Evolutionary conservation across 768 basidiomycete genomes (phyloP).

Genomic region (Trametes elegans): DNA sequence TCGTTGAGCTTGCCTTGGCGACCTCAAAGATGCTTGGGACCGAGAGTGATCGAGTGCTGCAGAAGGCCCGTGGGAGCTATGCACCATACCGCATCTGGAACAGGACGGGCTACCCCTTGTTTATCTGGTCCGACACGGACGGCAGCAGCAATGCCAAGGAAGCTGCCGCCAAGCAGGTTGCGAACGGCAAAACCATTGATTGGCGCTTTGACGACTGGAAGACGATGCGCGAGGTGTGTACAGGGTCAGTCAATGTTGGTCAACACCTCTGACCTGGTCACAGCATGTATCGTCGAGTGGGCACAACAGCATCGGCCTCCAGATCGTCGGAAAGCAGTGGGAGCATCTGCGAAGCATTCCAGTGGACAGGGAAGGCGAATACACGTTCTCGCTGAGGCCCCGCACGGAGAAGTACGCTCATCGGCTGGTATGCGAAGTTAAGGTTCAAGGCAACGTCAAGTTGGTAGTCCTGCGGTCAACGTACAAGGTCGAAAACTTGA

Average conservation of each 20-base stretch:
- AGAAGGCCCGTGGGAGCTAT: conserved; percentile 81
- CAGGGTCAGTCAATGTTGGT: not conserved
- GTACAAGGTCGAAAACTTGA: conserved; percentile 87
- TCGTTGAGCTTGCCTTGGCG: conserved; percentile 80
- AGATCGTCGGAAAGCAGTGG: conserved; percentile 84
- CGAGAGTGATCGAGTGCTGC: conserved; percentile 68
- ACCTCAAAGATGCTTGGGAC: conserved; percentile 71
- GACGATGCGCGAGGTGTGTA: conserved; percentile 79
- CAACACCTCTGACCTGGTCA: not conserved
- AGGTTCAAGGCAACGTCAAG: conserved; percentile 90
- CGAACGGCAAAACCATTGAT: conserved; percentile 75
- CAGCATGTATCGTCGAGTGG: conserved; percentile 49
- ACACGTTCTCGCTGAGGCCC: conserved; percentile 82
- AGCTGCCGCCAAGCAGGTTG: conserved; percentile 54
- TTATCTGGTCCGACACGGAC: conserved; percentile 83
- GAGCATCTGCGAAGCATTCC: conserved; percentile 85
- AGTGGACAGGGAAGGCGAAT: conserved; percentile 93
- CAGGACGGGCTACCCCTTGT: conserved; percentile 81
- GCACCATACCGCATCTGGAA: conserved; percentile 94
- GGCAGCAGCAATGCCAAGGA: conserved; percentile 46
- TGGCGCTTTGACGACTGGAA: conserved; percentile 99
- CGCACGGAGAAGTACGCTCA: conserved; percentile 69
- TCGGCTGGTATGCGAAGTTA: conserved; percentile 86
- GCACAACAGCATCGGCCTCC: conserved; percentile 85
- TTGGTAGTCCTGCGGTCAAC: conserved; percentile 91